Evolutionary conservation across 2,329 filamentous ascomycete genomes (phyloP), one percentile per base, ranked within the genome.

Genomic region (Colletotrichum eleusines): DNA sequence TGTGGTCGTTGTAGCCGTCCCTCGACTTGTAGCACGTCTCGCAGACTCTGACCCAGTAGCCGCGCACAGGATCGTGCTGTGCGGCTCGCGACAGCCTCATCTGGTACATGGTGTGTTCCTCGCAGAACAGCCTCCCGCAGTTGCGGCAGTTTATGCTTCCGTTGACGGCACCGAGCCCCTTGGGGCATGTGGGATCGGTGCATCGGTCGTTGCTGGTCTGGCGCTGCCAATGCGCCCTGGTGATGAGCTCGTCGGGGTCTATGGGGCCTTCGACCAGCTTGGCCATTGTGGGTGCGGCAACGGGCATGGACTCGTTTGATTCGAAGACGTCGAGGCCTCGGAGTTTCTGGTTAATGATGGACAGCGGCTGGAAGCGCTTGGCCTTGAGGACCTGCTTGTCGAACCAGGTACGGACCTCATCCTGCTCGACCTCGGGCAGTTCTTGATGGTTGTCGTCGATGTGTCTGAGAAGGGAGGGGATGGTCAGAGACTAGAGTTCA

Each of bases 21-120:
- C 96, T 89, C 62, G 94, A 97, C 83, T 98, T 98, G 83, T 96
- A 99, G 82, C 96, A 99, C n/a, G 96, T 98, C 83, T 99, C 96
- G 78, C 96, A 99, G 2, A 98, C 95, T 62, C 96, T 85, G 76
- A 94, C 97, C 96, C 96, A 99, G 75, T 94, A 89, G 9, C 96
- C 96, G 72, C 95, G 86, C 1, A 96, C 89, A 0, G 96, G 95
- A 74, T 99, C 96, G 81, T 98, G 94, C 69, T 91, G 88, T 5
- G 96, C 96, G 38, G 94, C 92, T 65, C 95, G 87, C 11, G 95
- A 97, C 14, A 99, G 86, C 84, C 97, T 98, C 93, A 98, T 98
- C 83, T 99, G 95, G 78, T 98, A 99, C 95, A 99, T 97, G 63
- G 96, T 98, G 80, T 99, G 96, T 75, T 95, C 93, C 78, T 98